Base-by-base conservation (phyloP, 2,329 filamentous ascomycete genomes). In the Triangularia setosa region DNA sequence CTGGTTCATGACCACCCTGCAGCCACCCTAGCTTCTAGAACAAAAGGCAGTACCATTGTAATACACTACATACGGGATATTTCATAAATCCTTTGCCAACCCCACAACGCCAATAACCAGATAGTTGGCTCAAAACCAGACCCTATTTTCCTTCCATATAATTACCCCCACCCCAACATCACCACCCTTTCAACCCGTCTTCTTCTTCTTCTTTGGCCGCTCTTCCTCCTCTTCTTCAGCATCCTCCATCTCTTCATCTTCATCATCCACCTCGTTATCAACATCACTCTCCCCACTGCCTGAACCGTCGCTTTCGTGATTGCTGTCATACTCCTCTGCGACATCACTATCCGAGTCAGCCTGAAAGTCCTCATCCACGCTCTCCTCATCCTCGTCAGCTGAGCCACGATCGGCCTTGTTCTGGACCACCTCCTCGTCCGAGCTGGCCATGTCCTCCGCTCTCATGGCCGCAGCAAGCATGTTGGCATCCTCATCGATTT, bases 381-480 rank as follows among this genome's bases (percentile, higher is more conserved):
- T 94, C 81, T 98, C 94, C 74, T 94, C 91, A 72, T 99, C 95
- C 77, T 99, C 95, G 74, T 98, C 95, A 3, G 94, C 95, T 27
- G 91, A 95, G 68, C 95, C 94, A 64, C 93, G 89, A 76, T 95
- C 92, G 2, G 89, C 86, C 69, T 86, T 85, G 65, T 78, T 85
- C 27, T 82, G 87, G 7, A 89, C 90, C 52, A 90, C 89, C 68
- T 93, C 90, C 66, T 96, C 93, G 70, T 96, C 93, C 25, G 91
- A 94, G 68, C 88, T 90, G 71, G 88, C 90, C 78, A 96, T 90
- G 73, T 88, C 92, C 69, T 95, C 90, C 71, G 96, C 89, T 66
- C 92, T 86, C 66, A 97, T 85, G 23, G 92, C 93, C 11, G 91
- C 91, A 30, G 91, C 90, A 65, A 97, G 85, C 63, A 86, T 70